Evolutionary conservation across 2,329 filamentous ascomycete species (phyloP), one percentile per base, ranked within the genome.

Genomic region (Colletotrichum lini): DNA sequence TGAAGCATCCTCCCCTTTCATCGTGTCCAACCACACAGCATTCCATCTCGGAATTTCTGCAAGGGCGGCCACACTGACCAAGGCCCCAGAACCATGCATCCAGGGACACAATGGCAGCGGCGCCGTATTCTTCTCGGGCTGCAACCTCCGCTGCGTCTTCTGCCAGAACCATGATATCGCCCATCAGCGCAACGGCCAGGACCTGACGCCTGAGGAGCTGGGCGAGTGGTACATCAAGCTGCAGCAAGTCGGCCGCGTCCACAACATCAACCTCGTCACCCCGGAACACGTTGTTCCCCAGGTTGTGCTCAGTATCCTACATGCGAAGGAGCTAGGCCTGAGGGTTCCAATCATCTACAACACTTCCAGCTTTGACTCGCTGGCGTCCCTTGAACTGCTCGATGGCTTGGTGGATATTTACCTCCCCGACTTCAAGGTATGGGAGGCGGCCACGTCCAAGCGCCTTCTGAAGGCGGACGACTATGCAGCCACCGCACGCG

Each of bases 181-280:
- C 0, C 94, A 96, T 77, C 90, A 93, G 80, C 88, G 90, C n/a
- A 94, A 94, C 56, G 94, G 94, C 1, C 92, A 94, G 81, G 92
- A 95, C 75, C 83, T 96, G 40, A 93, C 91, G 0, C 93, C 93
- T 0, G 93, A 95, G 79, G 89, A 95, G 78, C 87, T 97, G 5
- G 94, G 88, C 6, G 91, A 93, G 64, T 96, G 94, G 94, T 95
- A 92, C 80, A 76, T 96, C 68, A 96, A 96, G 82, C 83, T 97
- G 53, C 94, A 96, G 79, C 86, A 93, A 38, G 87, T 94, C 2
- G 94, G 93, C n/a, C 83, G 87, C 10, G 93, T 94, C n/a, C 94
- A 97, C 83, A 96, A 96, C 79, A 95, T 97, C 85, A 96, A 97
- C 79, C 89, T 96, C 26, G 89, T 97, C 69, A 97, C 94, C 0